phyloP scores from a whole-genome alignment of 1,284 basidiomycete species.

The Tetrapyrgos nigripes region DNA sequence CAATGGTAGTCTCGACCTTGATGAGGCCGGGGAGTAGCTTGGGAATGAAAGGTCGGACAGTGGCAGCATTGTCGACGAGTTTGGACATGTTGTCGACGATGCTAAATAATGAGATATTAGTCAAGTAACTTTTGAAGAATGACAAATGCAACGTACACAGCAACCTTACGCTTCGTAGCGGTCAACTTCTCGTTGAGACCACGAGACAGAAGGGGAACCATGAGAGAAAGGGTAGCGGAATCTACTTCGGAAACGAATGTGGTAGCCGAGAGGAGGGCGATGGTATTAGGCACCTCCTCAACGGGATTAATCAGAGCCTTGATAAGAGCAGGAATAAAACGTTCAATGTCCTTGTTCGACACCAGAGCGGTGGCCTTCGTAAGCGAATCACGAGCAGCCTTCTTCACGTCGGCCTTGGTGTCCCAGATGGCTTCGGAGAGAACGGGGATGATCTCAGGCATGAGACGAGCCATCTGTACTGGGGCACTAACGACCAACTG shows the following conservation, averaged over 20 bases:
- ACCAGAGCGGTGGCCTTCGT: conserved; percentile 93
- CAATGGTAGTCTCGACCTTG: conserved; percentile 92
- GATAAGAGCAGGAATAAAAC: conserved; percentile 97
- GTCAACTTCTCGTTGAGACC: conserved; percentile 96
- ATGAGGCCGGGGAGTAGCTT: conserved; percentile 94
- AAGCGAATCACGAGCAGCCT: conserved; percentile 94
- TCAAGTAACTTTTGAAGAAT: conserved; percentile 15
- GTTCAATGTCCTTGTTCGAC: conserved; percentile 99
- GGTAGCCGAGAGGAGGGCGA: conserved; percentile 96
- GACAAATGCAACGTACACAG: conserved; percentile 66
- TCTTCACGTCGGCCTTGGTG: conserved; percentile 99
- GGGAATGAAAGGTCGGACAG: conserved; percentile 95
- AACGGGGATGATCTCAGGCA: conserved; percentile 96
- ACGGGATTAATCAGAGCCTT: conserved; percentile 98
- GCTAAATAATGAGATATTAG: conserved; percentile 43
- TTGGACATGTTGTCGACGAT: conserved; percentile 99
- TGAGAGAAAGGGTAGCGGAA: conserved; percentile 97
- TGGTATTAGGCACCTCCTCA: conserved; percentile 98
- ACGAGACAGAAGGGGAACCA: conserved; percentile 97
- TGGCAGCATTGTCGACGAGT: conserved; percentile 94
- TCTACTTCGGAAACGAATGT: conserved; percentile 99
- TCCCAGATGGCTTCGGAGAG: conserved; percentile 99
- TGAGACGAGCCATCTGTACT: conserved; percentile 86
- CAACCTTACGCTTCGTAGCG: conserved; percentile 95
- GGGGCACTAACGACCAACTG: conserved; percentile 90